Percentiles rank a stretch among this genome's conserved stretches.
Conservation (phyloP, 2,329 filamentous ascomycete genomes). For the Cryphonectria nitschkei region DNA sequence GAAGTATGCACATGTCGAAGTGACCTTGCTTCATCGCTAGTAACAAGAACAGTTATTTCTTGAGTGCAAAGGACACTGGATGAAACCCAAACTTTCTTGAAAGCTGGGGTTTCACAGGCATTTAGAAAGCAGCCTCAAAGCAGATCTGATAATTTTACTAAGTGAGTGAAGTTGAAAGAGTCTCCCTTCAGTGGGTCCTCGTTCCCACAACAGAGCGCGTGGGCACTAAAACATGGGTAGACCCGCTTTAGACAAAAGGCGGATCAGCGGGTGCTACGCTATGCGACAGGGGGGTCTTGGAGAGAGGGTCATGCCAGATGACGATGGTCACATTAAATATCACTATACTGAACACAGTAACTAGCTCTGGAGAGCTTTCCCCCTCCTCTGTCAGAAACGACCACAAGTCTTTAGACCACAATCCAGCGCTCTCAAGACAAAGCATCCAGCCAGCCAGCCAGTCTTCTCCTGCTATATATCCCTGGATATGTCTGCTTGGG, state of each 20-base stretch:
- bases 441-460: background rate
- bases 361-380: background rate
- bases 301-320: background rate
- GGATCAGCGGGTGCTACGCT: background rate
- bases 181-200: background rate
- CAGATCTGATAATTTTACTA: background rate
- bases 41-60: background rate
- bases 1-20: background rate
- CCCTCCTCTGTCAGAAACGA: background rate
- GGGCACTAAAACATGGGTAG: background rate
- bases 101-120: background rate
- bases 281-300: background rate
- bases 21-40: background rate
- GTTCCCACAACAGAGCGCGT: background rate
- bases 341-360: slow-evolving; percentile 1
- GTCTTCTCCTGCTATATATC: background rate
- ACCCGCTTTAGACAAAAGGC: background rate
- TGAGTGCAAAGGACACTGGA: background rate
- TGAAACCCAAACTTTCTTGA: background rate
- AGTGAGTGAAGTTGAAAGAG: background rate
- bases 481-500: slow-evolving; percentile 35
- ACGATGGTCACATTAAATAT: background rate
- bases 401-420: background rate
- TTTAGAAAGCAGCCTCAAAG: background rate
- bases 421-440: background rate